phyloP scores from a whole-genome alignment of 2,329 filamentous ascomycete species.

The Arthroderma sp. region DNA sequence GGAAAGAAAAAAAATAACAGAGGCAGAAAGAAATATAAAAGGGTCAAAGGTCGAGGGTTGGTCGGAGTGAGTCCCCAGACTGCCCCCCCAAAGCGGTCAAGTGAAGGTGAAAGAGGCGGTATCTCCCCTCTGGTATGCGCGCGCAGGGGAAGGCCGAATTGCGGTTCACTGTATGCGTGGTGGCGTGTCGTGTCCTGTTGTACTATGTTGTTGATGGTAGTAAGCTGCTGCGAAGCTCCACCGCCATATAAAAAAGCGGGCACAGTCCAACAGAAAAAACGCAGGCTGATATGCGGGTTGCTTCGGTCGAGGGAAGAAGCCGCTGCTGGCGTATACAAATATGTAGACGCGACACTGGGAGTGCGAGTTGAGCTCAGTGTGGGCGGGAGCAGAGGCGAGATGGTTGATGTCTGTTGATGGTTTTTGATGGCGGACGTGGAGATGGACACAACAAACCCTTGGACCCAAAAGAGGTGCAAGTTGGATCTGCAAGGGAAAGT shows the following conservation, averaged over 20 bases:
- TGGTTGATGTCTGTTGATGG: background rate
- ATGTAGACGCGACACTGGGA: background rate
- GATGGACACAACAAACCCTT: background rate
- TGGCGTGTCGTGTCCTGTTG: background rate
- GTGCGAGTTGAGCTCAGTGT: too few species aligned
- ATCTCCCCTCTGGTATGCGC: background rate
- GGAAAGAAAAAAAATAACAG: background rate
- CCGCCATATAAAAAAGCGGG: constrained; percentile 1
- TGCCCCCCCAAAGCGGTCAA: background rate
- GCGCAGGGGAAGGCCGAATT: constrained; percentile 1
- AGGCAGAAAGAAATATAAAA: background rate
- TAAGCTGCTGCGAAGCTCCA: background rate
- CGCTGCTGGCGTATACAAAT: background rate
- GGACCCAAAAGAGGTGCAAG: background rate
- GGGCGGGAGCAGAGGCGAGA: background rate
- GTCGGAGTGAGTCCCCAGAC: background rate
- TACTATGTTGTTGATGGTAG: background rate
- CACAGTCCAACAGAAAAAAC: background rate
- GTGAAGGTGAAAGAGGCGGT: background rate
- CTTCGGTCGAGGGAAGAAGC: background rate
- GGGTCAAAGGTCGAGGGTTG: background rate
- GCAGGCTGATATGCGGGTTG: background rate
- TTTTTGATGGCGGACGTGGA: background rate
- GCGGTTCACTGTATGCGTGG: background rate
- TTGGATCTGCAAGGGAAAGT: background rate